Percentiles rank a stretch among this genome's conserved stretches.
Evolutionary conservation across 768 basidiomycete genomes (phyloP).

Genomic region (Tephrocybe sp.): DNA sequence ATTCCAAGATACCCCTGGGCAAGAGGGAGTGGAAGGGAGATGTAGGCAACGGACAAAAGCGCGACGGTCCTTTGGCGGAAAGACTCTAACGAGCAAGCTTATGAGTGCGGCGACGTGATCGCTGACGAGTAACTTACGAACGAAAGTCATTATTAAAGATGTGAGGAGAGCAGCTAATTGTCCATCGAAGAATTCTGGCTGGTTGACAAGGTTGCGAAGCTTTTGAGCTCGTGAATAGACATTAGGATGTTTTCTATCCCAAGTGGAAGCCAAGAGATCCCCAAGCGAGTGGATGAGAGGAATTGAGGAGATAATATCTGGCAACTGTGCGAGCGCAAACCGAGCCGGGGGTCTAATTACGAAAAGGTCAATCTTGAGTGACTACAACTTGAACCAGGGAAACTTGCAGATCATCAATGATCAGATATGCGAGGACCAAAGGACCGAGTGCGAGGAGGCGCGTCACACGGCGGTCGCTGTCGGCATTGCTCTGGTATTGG

Average conservation of each 20-base stretch:
- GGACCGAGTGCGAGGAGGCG: conserved; percentile 56
- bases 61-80: conserved; percentile 58
- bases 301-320: conserved; percentile 39
- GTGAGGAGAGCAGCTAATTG: conserved; percentile 45
- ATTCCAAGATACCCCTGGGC: conserved; percentile 60
- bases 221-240: conserved; percentile 49
- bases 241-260: conserved; percentile 52
- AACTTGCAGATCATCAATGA: conserved; percentile 59
- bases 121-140: conserved; percentile 39
- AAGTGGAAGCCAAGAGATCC: conserved; percentile 47
- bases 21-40: conserved; percentile 51
- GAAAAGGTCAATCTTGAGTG: not conserved
- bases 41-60: conserved; percentile 63
- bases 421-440: conserved; percentile 63
- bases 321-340: conserved; percentile 54
- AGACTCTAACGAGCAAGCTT: conserved; percentile 35
- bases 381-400: not conserved
- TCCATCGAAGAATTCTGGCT: conserved; percentile 43
- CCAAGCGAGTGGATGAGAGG: conserved; percentile 47
- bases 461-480: conserved; percentile 36
- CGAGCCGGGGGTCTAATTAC: conserved; percentile 56
- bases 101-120: not conserved
- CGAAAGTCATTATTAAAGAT: conserved; percentile 44
- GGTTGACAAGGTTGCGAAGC: conserved; percentile 39
- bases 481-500: conserved; percentile 26